These are phyloP conservation scores for Lobosporangium transversale DNA, from an alignment of 192 early-diverging fungal genomes.

Conservation along the genomic window DNA sequence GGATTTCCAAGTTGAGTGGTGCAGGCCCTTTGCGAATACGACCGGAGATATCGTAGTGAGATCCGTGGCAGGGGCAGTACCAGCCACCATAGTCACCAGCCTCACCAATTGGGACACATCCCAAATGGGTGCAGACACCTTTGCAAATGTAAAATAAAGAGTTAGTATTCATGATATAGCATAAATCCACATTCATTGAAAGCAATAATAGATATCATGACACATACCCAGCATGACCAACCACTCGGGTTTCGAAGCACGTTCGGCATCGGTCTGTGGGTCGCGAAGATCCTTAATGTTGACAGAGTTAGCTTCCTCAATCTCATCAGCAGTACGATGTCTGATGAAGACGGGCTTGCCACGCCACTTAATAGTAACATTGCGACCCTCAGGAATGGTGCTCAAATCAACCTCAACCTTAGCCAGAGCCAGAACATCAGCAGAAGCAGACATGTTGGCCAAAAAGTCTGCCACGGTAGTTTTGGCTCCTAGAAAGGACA, in stretches of 20 bases:
- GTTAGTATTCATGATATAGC: constrained; percentile 55
- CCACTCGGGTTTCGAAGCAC: constrained; percentile 95
- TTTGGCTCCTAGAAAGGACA: constrained; percentile 88
- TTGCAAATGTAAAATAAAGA: background rate
- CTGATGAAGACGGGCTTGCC: constrained; percentile 99
- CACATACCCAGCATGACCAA: constrained; percentile 92
- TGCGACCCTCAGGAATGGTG: constrained; percentile 95
- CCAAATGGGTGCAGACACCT: constrained; percentile 73
- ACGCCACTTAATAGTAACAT: constrained; percentile 98
- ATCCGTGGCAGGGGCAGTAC: constrained; percentile 99
- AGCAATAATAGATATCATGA: constrained; percentile 51
- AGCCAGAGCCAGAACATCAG: constrained; percentile 97
- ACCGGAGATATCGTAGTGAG: constrained; percentile 97
- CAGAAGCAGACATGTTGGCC: constrained; percentile 90
- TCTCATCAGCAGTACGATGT: constrained; percentile 95
- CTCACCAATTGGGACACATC: constrained; percentile 98
- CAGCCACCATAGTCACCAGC: constrained; percentile 98
- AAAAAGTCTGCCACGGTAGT: constrained; percentile 89
- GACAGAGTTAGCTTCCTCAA: constrained; percentile 88
- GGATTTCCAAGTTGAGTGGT: constrained; percentile 98
- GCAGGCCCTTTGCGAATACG: constrained; percentile 98
- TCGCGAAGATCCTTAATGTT: constrained; percentile 86
- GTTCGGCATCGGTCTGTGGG: constrained; percentile 91
- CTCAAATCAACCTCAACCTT: constrained; percentile 96
- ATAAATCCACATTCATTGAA: constrained; percentile 73